phyloP scores from a whole-genome alignment of 2,329 filamentous ascomycete genomes.

The Phialocephala sp. region DNA sequence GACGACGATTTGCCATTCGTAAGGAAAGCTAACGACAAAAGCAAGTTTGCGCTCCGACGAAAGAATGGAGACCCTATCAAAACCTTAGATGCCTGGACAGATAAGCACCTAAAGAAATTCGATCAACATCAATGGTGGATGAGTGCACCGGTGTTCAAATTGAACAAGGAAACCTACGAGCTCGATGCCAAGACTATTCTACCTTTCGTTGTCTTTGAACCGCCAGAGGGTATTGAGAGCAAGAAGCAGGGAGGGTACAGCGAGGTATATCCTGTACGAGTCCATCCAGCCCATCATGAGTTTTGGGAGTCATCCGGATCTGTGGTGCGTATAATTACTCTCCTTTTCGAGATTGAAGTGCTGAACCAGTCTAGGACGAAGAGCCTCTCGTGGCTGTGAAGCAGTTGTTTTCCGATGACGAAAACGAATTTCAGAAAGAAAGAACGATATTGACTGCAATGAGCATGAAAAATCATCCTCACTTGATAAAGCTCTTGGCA shows the following conservation, averaged over 20 bases:
- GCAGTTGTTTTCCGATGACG: conserved; percentile 21
- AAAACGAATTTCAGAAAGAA: conserved; percentile 31
- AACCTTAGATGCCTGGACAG: conserved; percentile 24
- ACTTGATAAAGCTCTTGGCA: conserved; percentile 41
- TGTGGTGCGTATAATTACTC: not conserved
- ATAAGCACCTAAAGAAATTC: conserved; percentile 25
- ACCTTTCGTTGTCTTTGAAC: conserved; percentile 28
- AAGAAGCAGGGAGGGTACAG: conserved; percentile 34
- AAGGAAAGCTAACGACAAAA: not conserved
- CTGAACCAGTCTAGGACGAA: conserved; percentile 21
- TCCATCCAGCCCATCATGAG: conserved; percentile 36
- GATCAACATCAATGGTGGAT: conserved; percentile 32
- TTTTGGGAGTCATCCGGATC: conserved; percentile 17
- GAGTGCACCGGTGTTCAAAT: conserved; percentile 28
- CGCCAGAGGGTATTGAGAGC: not conserved
- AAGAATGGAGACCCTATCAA: conserved; percentile 16
- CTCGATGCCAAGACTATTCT: conserved; percentile 26
- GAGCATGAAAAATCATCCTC: conserved; percentile 25
- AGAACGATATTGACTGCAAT: conserved; percentile 23
- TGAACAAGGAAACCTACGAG: conserved; percentile 15
- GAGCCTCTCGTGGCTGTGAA: conserved; percentile 34
- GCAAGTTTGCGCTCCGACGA: conserved; percentile 10
- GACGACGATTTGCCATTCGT: conserved; percentile 31
- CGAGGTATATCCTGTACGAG: conserved; percentile 28
- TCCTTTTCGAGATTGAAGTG: not conserved